Evolutionary conservation across 805 yeast species (phyloP).

Genomic region (Trichomonascus vanleenenianus): DNA sequence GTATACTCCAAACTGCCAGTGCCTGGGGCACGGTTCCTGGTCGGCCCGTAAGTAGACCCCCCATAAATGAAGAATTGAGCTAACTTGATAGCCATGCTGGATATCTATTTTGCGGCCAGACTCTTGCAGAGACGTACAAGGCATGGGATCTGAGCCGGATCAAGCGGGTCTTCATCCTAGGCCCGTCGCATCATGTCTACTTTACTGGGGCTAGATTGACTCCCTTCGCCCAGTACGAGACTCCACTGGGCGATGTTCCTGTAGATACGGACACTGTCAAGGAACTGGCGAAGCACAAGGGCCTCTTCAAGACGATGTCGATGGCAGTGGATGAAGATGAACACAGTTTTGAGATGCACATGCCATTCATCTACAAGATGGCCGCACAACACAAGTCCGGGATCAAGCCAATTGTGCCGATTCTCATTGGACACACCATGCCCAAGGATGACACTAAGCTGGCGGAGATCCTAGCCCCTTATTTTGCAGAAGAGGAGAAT

Average conservation of each 20-base stretch:
- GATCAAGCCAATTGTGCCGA: slow-evolving; percentile 52
- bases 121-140: slow-evolving; percentile 69
- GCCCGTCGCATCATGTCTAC: slow-evolving; percentile 90
- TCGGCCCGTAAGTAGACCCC: slow-evolving; percentile 41
- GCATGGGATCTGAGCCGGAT: slow-evolving; percentile 54
- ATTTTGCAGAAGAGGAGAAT: slow-evolving; percentile 44
- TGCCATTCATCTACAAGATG: slow-evolving; percentile 58
- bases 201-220: slow-evolving; percentile 55
- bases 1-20: slow-evolving; percentile 22
- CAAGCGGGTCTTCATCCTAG: slow-evolving; percentile 68
- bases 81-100: slow-evolving; percentile 69
- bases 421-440: slow-evolving; percentile 63
- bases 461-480: slow-evolving; percentile 44
- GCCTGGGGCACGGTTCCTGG: slow-evolving; percentile 41
- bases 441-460: slow-evolving; percentile 37
- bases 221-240: slow-evolving; percentile 48
- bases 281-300: slow-evolving; percentile 25
- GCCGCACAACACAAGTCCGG: slow-evolving; percentile 1
- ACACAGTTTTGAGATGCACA: slow-evolving; percentile 93
- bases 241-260: slow-evolving; percentile 73
- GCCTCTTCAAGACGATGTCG: slow-evolving; percentile 49
- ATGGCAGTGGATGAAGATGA: slow-evolving; percentile 65
- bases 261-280: slow-evolving; percentile 46
- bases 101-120: slow-evolving; percentile 68
- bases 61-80: neutral